These are phyloP conservation scores for Fusarium nodosum DNA, from an alignment of 2,329 filamentous ascomycete genomes.

Conservation along the genomic window DNA sequence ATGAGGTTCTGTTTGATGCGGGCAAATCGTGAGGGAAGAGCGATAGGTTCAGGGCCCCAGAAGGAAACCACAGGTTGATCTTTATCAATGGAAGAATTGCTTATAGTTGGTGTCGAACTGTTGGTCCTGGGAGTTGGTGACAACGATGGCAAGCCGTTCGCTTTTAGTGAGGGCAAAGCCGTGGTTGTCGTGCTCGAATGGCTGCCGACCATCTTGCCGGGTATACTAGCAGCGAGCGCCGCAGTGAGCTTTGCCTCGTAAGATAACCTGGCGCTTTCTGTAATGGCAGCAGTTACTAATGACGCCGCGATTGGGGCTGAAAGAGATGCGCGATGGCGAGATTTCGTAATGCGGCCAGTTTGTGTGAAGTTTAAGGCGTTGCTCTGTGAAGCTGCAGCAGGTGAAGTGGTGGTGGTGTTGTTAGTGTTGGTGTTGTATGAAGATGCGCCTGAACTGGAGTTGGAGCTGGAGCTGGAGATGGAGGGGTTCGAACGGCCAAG, in stretches of 20 bases:
- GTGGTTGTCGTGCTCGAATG: constrained; percentile 36
- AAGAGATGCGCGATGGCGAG: constrained; percentile 41
- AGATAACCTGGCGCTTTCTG: constrained; percentile 41
- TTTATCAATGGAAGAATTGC: constrained; percentile 52
- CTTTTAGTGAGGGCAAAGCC: constrained; percentile 36
- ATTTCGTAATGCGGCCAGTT: constrained; percentile 48
- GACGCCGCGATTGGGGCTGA: constrained; percentile 42
- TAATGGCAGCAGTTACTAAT: constrained; percentile 39
- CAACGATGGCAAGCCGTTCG: constrained; percentile 25
- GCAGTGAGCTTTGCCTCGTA: constrained; percentile 42
- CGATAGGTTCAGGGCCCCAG: constrained; percentile 69
- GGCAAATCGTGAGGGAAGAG: constrained; percentile 70
- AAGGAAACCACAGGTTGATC: constrained; percentile 68
- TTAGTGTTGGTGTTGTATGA: constrained; percentile 35
- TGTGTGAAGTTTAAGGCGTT: constrained; percentile 41
- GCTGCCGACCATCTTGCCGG: constrained; percentile 29
- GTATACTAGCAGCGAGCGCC: constrained; percentile 31
- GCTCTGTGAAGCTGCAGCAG: background rate
- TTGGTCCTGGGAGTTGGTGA: constrained; percentile 24
- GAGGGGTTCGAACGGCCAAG: constrained; percentile 40
- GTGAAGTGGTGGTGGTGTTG: constrained; percentile 14
- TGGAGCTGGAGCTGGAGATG: constrained; percentile 27
- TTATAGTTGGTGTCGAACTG: constrained; percentile 24
- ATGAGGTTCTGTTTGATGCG: constrained; percentile 69
- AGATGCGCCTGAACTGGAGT: constrained; percentile 25